Evolutionary conservation across 2,329 filamentous ascomycete genomes (phyloP).

Genomic region (Trichoderma afroharzianum): DNA sequence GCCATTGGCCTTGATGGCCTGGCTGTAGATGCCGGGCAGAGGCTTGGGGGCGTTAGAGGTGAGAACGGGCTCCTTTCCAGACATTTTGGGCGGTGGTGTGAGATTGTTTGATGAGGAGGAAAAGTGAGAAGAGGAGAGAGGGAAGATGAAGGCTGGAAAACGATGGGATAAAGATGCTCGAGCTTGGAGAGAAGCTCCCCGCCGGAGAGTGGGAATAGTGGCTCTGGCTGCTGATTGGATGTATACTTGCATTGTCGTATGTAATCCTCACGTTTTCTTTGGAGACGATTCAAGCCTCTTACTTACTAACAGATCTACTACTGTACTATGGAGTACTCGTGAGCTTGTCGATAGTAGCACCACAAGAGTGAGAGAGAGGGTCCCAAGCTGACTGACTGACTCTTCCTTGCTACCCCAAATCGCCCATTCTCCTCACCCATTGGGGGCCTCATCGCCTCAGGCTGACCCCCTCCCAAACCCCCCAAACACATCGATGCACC

Average conservation of each 20-base stretch:
- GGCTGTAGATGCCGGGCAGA: constrained; percentile 40
- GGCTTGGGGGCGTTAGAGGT: constrained; percentile 41
- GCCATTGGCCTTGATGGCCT: constrained; percentile 64
- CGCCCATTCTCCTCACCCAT: background rate
- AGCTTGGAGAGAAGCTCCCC: background rate
- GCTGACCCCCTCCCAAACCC: background rate
- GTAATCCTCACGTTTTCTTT: background rate
- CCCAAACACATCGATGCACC: background rate
- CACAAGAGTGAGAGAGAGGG: background rate
- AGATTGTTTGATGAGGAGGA: background rate
- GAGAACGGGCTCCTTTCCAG: constrained; percentile 35
- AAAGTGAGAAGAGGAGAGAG: background rate
- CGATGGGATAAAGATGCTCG: background rate
- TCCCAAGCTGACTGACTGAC: background rate
- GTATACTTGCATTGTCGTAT: background rate
- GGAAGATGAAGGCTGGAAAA: background rate
- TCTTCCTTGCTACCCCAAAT: background rate
- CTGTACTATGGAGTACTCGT: background rate
- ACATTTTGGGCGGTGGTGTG: constrained; percentile 24
- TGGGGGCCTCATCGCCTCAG: background rate
- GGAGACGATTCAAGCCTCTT: background rate
- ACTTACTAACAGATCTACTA: background rate
- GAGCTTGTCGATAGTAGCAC: background rate
- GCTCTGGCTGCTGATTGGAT: background rate
- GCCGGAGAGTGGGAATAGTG: background rate